These are phyloP conservation scores for Botrytis squamosa DNA, from an alignment of 2,329 filamentous ascomycete species.

Conservation along the genomic window DNA sequence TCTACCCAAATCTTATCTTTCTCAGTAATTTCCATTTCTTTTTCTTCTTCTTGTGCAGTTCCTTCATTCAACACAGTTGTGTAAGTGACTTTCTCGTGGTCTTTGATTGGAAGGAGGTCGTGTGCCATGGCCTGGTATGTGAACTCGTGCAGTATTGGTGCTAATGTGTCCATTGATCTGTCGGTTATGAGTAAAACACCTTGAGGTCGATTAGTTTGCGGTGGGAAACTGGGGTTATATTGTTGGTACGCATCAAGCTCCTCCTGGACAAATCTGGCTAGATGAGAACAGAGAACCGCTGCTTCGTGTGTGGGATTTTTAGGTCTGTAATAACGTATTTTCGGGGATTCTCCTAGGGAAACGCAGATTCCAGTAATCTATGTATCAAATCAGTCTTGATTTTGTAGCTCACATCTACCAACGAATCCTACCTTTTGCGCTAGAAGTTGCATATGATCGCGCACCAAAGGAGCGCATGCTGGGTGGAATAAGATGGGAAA, in stretches of 20 bases:
- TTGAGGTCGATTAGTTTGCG: conserved; percentile 72
- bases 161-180: conserved; percentile 86
- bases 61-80: conserved; percentile 77
- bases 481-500: conserved; percentile 93
- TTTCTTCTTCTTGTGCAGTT: conserved; percentile 67
- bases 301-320: conserved; percentile 77
- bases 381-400: conserved; percentile 27
- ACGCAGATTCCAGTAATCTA: conserved; percentile 86
- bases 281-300: conserved; percentile 78
- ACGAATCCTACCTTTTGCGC: conserved; percentile 74
- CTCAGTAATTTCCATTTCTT: conserved; percentile 88
- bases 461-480: conserved; percentile 79
- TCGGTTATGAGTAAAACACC: conserved; percentile 85
- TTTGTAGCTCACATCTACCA: background rate
- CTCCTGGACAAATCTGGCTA: conserved; percentile 87
- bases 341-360: conserved; percentile 88
- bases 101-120: conserved; percentile 83
- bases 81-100: conserved; percentile 85
- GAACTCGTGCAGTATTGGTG: conserved; percentile 90
- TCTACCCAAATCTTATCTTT: conserved; percentile 94
- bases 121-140: conserved; percentile 99
- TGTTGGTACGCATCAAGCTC: conserved; percentile 88
- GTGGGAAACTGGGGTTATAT: conserved; percentile 80
- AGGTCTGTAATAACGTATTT: conserved; percentile 87
- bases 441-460: conserved; percentile 76